phyloP scores from a whole-genome alignment of 164 flowering plant genomes.

The Macadamia tetraphylla region DNA sequence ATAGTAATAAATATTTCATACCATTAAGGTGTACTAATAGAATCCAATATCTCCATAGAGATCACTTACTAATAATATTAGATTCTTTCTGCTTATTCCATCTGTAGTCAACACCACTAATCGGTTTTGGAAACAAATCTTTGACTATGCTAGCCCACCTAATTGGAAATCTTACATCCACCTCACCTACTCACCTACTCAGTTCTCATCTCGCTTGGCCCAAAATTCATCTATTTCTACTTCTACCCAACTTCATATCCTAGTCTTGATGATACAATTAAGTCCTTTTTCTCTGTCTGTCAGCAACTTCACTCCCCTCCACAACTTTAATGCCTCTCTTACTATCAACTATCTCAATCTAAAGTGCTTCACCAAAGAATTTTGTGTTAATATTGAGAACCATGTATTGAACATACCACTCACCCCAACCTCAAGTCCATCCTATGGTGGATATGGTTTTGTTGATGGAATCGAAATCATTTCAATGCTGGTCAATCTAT shows the following conservation, averaged over 20 bases:
- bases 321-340: background rate
- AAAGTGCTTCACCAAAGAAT: background rate
- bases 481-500: background rate
- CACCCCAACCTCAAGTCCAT: background rate
- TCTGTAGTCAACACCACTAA: too few species aligned
- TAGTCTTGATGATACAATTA: background rate
- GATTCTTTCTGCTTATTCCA: too few species aligned
- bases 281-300: background rate
- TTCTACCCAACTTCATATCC: background rate
- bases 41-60: too few species aligned
- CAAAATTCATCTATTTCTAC: background rate
- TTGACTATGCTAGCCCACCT: background rate
- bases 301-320: background rate
- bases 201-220: background rate
- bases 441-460: background rate
- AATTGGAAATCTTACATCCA: too few species aligned
- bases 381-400: background rate
- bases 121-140: background rate
- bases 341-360: background rate
- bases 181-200: background rate
- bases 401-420: background rate
- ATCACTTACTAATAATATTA: too few species aligned
- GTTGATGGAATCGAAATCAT: background rate
- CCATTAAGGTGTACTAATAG: too few species aligned
- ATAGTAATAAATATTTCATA: too few species aligned